Percentiles rank a stretch among this genome's conserved stretches.
phyloP scores from a whole-genome alignment of 441 rosid genomes.

The Macaranga tanarius region DNA sequence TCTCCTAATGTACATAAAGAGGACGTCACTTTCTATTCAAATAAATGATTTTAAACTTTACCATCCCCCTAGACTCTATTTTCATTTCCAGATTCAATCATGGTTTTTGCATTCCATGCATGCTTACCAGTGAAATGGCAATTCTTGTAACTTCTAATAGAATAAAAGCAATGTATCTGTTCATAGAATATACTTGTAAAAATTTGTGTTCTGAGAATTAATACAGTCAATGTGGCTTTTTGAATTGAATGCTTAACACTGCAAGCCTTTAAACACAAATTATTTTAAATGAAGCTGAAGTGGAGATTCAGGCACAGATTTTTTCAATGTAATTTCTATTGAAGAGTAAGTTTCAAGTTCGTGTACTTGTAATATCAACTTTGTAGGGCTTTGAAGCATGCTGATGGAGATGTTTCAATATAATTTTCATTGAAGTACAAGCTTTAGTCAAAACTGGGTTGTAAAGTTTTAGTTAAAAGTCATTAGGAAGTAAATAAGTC shows the following conservation, averaged over 20 bases:
- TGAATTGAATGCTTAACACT: not conserved
- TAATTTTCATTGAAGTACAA: not conserved
- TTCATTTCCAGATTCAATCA: not conserved
- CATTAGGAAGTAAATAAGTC: not conserved
- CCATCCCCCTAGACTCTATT: not conserved
- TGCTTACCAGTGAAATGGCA: not conserved
- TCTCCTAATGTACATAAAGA: not conserved
- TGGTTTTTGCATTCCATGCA: not conserved
- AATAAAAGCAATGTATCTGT: not conserved
- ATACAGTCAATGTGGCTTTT: not conserved
- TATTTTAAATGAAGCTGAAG: not conserved
- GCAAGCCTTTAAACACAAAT: not conserved
- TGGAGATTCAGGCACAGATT: not conserved
- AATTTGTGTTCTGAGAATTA: not conserved
- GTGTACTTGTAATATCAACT: too few species aligned
- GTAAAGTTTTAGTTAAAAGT: not conserved
- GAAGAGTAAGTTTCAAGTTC: not conserved
- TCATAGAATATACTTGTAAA: not conserved
- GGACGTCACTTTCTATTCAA: not conserved
- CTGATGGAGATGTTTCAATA: not conserved
- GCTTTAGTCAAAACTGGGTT: not conserved
- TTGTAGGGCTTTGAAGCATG: not conserved
- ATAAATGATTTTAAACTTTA: not conserved
- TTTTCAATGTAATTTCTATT: not conserved
- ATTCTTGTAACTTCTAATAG: slow-evolving; percentile 1